These are phyloP conservation scores for Pichia sp. DNA, from an alignment of 1,139 yeast genomes.

Conservation along the genomic window DNA sequence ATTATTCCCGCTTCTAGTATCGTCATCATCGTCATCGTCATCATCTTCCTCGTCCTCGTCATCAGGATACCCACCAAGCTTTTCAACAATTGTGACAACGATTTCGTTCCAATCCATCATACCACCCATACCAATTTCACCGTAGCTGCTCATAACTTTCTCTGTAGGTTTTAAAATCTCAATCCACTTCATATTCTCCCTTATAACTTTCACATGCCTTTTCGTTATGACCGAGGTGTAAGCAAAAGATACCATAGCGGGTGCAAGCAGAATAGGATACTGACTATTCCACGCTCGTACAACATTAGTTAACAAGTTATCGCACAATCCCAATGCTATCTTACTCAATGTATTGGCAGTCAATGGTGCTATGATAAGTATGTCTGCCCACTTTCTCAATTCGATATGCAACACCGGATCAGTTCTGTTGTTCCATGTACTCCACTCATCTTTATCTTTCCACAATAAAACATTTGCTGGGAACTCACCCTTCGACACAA, in stretches of 20 bases:
- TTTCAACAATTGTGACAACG: conserved; percentile 76
- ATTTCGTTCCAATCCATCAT: conserved; percentile 91
- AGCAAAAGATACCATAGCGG: conserved; percentile 90
- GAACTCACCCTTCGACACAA: conserved; percentile 55
- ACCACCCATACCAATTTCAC: conserved; percentile 94
- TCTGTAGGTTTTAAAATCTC: conserved; percentile 87
- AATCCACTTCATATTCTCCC: conserved; percentile 89
- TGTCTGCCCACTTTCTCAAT: conserved; percentile 93
- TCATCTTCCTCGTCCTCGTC: conserved; percentile 44
- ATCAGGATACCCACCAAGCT: conserved; percentile 88
- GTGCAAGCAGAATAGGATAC: conserved; percentile 83
- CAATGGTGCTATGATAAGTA: conserved; percentile 79
- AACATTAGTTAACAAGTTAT: conserved; percentile 80
- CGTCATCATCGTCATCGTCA: conserved; percentile 42
- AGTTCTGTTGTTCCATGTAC: conserved; percentile 74
- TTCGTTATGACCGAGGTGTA: conserved; percentile 85
- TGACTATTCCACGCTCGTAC: conserved; percentile 90
- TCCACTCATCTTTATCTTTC: conserved; percentile 93
- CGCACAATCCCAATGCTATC: conserved; percentile 83
- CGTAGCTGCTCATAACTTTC: conserved; percentile 86
- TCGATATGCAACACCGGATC: conserved; percentile 94
- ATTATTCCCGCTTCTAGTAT: conserved; percentile 43
- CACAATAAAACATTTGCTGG: conserved; percentile 69
- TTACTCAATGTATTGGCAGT: conserved; percentile 92
- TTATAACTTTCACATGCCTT: conserved; percentile 67